Base-by-base conservation (phyloP, 169 alveolate species). In the Amoebophrya sp. region DNA sequence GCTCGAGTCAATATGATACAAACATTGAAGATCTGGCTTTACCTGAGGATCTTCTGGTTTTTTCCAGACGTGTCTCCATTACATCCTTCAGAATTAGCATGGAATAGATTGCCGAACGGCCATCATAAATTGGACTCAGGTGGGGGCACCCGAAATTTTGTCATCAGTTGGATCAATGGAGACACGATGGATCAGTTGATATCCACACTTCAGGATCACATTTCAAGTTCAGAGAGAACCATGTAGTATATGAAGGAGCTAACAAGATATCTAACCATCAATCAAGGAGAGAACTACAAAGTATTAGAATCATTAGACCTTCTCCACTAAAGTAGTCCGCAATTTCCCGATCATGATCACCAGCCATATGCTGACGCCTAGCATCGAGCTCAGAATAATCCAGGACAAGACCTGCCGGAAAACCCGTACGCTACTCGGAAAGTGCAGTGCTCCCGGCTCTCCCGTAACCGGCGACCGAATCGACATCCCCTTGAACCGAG, bases 121-220 rank as follows among this genome's bases (percentile, higher is more conserved):
- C 83, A 65, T 65, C 83, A 65, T 65, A 0, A 26, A 36, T 65
- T 65, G 83, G 83, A 65, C 83, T 65, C 83, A 65, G 83, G 10
- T 18, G 26, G 33, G 33, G 83, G 83, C 83, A 65, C 33, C n/a
- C 83, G 83, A 6, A 65, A 12, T 65, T 65, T 65, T 1, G 83
- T 65, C 83, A 65, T 65, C 83, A n/a, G n/a, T n/a, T n/a, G n/a
- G n/a, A n/a, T n/a, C n/a, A n/a, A n/a, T n/a, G n/a, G n/a, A n/a
- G n/a, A n/a, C n/a, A 65, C n/a, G 18, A 47, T 47, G 65, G 65
- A 47, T 12, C 65, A 47, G 18, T 18, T 47, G 65, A 18, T n/a
- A n/a, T n/a, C n/a, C n/a, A n/a, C n/a, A n/a, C n/a, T n/a, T n/a
- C n/a, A n/a, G n/a, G n/a, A n/a, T n/a, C n/a, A n/a, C n/a, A n/a